phyloP scores from a whole-genome alignment of 129 eudicot species.

The Smallanthus sonchifolius region DNA sequence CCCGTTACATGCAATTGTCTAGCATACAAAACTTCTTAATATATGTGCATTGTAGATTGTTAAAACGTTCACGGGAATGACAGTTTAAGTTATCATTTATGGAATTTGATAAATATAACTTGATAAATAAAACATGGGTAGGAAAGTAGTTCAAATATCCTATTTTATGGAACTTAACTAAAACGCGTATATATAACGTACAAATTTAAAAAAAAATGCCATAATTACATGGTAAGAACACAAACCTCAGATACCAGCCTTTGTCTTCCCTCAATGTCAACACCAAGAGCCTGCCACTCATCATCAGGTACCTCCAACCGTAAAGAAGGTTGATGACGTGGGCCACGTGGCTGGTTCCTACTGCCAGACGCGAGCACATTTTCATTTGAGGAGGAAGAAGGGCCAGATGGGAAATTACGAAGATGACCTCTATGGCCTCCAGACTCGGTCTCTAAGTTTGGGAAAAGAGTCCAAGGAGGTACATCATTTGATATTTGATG shows the following conservation, averaged over 20 bases:
- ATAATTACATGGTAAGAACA: neutral
- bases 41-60: neutral
- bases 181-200: neutral
- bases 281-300: conserved; percentile 56
- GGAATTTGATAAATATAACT: neutral
- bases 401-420: conserved; percentile 28
- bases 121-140: neutral
- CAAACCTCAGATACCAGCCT: conserved; percentile 61
- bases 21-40: neutral
- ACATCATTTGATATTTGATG: conserved; percentile 36
- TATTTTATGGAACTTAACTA: neutral
- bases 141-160: neutral
- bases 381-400: conserved; percentile 46
- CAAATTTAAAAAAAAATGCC: neutral
- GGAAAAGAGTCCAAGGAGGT: conserved; percentile 55
- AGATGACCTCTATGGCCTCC: conserved; percentile 44
- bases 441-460: conserved; percentile 50
- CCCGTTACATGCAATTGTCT: neutral
- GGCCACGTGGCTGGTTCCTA: conserved; percentile 32
- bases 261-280: conserved; percentile 61
- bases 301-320: conserved; percentile 57
- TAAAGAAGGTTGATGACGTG: conserved; percentile 33
- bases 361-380: conserved; percentile 22
- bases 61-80: neutral
- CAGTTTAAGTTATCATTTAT: neutral